Evolutionary conservation across 2,329 filamentous ascomycete species (phyloP).

Genomic region (Fusarium nisikadoi): DNA sequence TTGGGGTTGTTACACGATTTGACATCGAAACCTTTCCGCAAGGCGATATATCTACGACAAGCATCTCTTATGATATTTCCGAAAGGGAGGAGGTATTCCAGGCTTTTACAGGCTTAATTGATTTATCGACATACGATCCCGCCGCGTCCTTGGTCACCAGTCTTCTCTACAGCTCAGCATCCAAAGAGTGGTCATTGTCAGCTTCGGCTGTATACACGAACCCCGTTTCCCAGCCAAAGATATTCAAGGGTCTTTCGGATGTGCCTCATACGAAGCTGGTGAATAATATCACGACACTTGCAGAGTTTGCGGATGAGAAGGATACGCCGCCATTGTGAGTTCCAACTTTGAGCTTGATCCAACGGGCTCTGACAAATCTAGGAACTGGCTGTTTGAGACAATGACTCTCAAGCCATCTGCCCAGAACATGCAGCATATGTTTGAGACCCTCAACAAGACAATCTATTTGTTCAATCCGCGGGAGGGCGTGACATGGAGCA

Average conservation of each 20-base stretch:
- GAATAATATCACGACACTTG: accelerated
- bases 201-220: not conserved
- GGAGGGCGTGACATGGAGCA: not conserved
- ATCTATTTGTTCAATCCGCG: not conserved
- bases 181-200: not conserved
- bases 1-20: not conserved
- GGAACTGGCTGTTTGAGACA: not conserved
- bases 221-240: not conserved
- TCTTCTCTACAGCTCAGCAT: not conserved
- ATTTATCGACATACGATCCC: not conserved
- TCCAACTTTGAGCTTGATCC: accelerated
- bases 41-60: not conserved
- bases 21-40: not conserved
- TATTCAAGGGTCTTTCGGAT: not conserved
- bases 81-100: not conserved
- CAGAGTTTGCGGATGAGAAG: not conserved
- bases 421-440: not conserved
- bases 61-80: not conserved
- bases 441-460: not conserved
- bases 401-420: not conserved
- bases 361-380: not conserved
- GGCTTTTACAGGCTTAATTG: not conserved
- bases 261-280: not conserved
- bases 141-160: not conserved
- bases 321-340: not conserved